Conservation (phyloP, 2,329 filamentous ascomycete genomes). For the Talaromyces sp. region DNA sequence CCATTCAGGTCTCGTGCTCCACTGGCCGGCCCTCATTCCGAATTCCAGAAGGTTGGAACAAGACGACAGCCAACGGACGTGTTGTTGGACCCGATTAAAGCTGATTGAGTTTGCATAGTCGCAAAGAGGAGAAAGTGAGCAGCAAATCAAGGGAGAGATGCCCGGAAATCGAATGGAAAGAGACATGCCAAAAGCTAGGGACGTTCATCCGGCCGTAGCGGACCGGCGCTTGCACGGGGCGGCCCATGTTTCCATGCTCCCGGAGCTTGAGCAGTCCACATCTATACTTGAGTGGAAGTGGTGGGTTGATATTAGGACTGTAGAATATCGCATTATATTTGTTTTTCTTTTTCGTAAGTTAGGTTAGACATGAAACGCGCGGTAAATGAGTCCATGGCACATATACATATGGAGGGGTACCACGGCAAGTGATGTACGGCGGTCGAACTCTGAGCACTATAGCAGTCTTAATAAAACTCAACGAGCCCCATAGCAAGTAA, state of each 20-base stretch:
- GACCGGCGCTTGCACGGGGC: slow-evolving; percentile 16
- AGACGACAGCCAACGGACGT: neutral
- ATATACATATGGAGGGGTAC: neutral
- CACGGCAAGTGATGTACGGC: neutral
- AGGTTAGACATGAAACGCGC: neutral
- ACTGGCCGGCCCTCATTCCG: slow-evolving; percentile 5
- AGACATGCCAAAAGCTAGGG: slow-evolving; percentile 5
- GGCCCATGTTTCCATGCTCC: slow-evolving; percentile 13
- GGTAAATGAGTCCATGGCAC: neutral
- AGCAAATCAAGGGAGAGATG: slow-evolving; percentile 6
- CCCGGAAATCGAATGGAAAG: neutral
- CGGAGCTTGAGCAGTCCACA: slow-evolving; percentile 1
- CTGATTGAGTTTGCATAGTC: neutral
- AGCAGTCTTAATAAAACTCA: neutral
- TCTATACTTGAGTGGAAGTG: neutral
- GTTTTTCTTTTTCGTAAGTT: neutral
- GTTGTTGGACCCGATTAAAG: neutral
- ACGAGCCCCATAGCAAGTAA: neutral
- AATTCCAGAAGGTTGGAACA: slow-evolving; percentile 3
- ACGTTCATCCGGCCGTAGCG: slow-evolving; percentile 7
- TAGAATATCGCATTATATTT: neutral
- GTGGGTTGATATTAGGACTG: neutral
- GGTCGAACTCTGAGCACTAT: neutral
- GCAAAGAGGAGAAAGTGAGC: neutral
- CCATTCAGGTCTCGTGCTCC: slow-evolving; percentile 3